phyloP scores from a whole-genome alignment of 805 yeast genomes.

The Candida piceae region DNA sequence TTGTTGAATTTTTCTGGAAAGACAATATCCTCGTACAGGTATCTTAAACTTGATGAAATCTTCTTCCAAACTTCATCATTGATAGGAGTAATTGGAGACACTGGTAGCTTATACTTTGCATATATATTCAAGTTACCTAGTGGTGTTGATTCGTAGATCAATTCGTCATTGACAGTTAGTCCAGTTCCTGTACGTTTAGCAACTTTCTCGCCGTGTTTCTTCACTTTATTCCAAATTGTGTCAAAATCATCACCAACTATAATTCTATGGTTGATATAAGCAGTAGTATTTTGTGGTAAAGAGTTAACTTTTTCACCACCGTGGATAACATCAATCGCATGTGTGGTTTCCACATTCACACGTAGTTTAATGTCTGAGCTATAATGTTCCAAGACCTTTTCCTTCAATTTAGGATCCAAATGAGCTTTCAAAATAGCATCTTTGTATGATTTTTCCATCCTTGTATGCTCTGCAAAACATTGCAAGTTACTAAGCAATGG shows the following conservation, averaged over 20 bases:
- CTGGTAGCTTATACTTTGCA: conserved; percentile 24
- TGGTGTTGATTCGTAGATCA: conserved; percentile 24
- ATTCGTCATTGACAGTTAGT: conserved; percentile 31
- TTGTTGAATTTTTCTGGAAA: conserved; percentile 22
- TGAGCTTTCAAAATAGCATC: conserved; percentile 33
- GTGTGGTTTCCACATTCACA: conserved; percentile 53
- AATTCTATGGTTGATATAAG: conserved; percentile 57
- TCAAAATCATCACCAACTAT: conserved; percentile 48
- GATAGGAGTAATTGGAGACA: conserved; percentile 36
- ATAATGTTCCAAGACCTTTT: conserved; percentile 29
- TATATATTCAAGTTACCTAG: conserved; percentile 41
- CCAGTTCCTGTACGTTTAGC: conserved; percentile 49
- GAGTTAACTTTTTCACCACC: conserved; percentile 77
- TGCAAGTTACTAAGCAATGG: conserved; percentile 53
- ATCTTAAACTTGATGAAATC: conserved; percentile 49
- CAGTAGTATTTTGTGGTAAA: conserved; percentile 54
- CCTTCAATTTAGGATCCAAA: conserved; percentile 31
- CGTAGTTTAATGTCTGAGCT: conserved; percentile 19
- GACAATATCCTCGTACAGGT: conserved; percentile 47
- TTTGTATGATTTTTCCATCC: conserved; percentile 24
- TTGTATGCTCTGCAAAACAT: conserved; percentile 53
- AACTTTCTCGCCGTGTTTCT: conserved; percentile 31
- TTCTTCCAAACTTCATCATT: conserved; percentile 34
- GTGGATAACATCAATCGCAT: conserved; percentile 55
- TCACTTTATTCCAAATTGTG: conserved; percentile 36